Evolutionary conservation across 805 yeast species (phyloP).

Genomic region (Candida multigemmis): DNA sequence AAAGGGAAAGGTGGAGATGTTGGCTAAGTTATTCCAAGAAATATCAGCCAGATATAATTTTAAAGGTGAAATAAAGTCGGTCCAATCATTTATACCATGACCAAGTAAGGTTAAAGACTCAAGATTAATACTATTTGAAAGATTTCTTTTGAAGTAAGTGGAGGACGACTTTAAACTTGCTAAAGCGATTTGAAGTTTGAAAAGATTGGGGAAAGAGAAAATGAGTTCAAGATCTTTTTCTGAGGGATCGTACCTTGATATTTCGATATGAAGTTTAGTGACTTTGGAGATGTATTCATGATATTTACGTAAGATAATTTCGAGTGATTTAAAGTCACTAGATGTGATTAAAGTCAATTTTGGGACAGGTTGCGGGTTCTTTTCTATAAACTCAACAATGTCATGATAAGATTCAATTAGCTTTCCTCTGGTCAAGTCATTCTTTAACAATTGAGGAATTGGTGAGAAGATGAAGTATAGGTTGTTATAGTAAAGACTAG

Average conservation of each 20-base stretch:
- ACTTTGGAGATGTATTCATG: constrained; percentile 8
- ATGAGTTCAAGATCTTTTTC: constrained; percentile 12
- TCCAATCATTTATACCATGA: constrained; percentile 22
- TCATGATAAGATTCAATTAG: constrained; percentile 17
- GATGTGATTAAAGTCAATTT: constrained; percentile 14
- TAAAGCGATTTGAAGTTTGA: constrained; percentile 19
- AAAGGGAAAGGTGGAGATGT: constrained; percentile 14
- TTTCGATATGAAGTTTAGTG: constrained; percentile 13
- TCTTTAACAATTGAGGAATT: constrained; percentile 3
- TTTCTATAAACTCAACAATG: constrained; percentile 20
- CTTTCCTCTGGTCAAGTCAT: constrained; percentile 3
- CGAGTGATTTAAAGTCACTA: constrained; percentile 21
- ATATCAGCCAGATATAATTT: constrained; percentile 18
- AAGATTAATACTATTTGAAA: constrained; percentile 8
- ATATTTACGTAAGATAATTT: constrained; percentile 12
- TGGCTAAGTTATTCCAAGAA: constrained; percentile 23
- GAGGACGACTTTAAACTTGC: constrained; percentile 9
- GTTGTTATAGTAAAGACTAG: too few relatives aligned
- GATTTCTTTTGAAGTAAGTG: constrained; percentile 1
- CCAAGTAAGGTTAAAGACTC: constrained; percentile 22
- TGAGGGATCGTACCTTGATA: constrained; percentile 16
- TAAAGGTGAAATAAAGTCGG: constrained; percentile 14
- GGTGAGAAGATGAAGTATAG: too few relatives aligned
- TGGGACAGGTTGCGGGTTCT: constrained; percentile 20
- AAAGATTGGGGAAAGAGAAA: constrained; percentile 14